Evolutionary conservation across 257 asterid genomes (phyloP).

Genomic region (Echites panduratus): DNA sequence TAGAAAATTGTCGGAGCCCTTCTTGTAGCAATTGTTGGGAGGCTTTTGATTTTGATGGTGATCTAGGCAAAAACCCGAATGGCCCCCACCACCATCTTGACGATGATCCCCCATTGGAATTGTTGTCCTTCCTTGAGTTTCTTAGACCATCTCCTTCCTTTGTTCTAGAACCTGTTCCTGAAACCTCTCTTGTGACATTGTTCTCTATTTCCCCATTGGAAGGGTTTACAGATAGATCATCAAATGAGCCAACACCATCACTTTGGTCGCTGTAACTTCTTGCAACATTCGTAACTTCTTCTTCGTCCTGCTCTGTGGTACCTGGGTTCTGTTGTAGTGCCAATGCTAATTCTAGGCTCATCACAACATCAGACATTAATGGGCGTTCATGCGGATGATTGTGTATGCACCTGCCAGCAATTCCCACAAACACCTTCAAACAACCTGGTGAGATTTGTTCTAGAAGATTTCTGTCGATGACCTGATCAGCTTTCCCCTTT

Average conservation of each 20-base stretch:
- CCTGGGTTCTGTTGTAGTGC: constrained; percentile 37
- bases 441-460: constrained; percentile 48
- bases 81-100: constrained; percentile 52
- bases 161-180: constrained; percentile 20
- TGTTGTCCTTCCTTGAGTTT: constrained; percentile 32
- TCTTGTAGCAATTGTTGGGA: constrained; percentile 18
- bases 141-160: constrained; percentile 30
- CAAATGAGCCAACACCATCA: constrained; percentile 40
- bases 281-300: constrained; percentile 25
- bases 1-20: constrained; percentile 34
- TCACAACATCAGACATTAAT: constrained; percentile 55
- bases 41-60: constrained; percentile 42
- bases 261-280: constrained; percentile 38
- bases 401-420: constrained; percentile 56
- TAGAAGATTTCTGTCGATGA: constrained; percentile 39
- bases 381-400: constrained; percentile 56
- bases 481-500: constrained; percentile 45
- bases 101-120: constrained; percentile 19
- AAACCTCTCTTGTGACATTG: constrained; percentile 22
- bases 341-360: constrained; percentile 50
- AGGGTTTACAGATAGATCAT: constrained; percentile 28
- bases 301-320: constrained; percentile 34
- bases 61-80: constrained; percentile 38
- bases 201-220: constrained; percentile 33
- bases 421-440: constrained; percentile 46